phyloP scores from a whole-genome alignment of 108 stramenopile species.

The Skeletonema grethae region DNA sequence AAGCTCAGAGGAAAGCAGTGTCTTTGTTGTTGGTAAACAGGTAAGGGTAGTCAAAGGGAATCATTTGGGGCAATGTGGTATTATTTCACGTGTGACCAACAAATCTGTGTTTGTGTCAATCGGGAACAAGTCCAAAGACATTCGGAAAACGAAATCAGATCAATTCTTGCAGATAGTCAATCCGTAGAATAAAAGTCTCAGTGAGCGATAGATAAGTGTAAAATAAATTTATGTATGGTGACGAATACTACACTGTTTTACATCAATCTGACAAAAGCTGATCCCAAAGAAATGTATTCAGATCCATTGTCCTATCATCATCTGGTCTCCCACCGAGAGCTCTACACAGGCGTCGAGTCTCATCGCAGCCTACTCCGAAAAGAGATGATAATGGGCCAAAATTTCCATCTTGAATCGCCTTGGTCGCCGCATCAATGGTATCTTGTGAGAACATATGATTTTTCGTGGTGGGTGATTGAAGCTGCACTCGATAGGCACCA shows the following conservation, averaged over 20 bases:
- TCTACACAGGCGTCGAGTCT: background rate
- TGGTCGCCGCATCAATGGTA: background rate
- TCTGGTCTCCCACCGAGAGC: background rate
- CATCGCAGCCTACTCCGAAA: background rate
- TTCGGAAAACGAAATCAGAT: background rate
- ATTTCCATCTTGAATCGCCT: background rate
- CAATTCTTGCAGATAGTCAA: background rate
- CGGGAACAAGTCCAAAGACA: background rate
- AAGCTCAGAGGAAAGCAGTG: background rate
- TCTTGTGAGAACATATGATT: too few relatives aligned
- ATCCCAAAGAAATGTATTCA: background rate
- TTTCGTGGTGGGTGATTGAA: too few relatives aligned
- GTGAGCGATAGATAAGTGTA: too few relatives aligned
- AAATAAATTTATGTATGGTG: too few relatives aligned
- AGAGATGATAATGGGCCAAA: background rate
- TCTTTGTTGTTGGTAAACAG: background rate
- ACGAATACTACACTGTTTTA: too few relatives aligned
- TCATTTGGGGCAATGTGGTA: background rate
- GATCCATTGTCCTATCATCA: background rate
- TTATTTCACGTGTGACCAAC: background rate
- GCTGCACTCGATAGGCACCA: too few relatives aligned
- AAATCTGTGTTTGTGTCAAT: background rate
- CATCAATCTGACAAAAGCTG: background rate
- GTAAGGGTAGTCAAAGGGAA: background rate
- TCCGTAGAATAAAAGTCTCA: background rate